phyloP scores from a whole-genome alignment of 108 stramenopile species.

The Cyclotella baltica region DNA sequence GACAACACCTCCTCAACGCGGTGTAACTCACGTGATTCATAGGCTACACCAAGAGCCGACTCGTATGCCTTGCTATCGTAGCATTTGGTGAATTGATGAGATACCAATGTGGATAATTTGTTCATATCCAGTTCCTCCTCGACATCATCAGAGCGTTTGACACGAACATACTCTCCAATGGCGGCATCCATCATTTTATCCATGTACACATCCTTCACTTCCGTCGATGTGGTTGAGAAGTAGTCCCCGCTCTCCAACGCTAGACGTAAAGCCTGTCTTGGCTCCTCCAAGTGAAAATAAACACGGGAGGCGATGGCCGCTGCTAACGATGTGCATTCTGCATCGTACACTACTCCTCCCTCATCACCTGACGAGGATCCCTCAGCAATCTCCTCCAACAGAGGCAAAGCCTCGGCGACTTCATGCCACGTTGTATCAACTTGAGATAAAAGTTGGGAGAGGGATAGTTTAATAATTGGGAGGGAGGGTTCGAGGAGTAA shows the following conservation, averaged over 20 bases:
- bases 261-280: slow-evolving; percentile 93
- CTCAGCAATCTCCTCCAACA: slow-evolving; percentile 87
- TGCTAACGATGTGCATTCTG: slow-evolving; percentile 74
- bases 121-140: slow-evolving; percentile 74
- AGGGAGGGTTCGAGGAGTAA: slow-evolving; percentile 75
- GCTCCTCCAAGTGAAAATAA: slow-evolving; percentile 98
- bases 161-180: slow-evolving; percentile 74
- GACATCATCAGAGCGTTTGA: slow-evolving; percentile 36
- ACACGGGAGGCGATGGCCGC: slow-evolving; percentile 94
- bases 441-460: slow-evolving; percentile 64
- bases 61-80: slow-evolving; percentile 82
- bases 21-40: slow-evolving; percentile 78
- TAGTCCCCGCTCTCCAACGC: slow-evolving; percentile 86
- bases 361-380: slow-evolving; percentile 19
- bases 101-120: slow-evolving; percentile 91
- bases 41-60: slow-evolving; percentile 97
- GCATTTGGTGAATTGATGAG: slow-evolving; percentile 93
- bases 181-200: slow-evolving; percentile 80
- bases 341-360: background rate
- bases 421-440: slow-evolving; percentile 90
- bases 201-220: slow-evolving; percentile 62
- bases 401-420: slow-evolving; percentile 81
- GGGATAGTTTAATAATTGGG: slow-evolving; percentile 60
- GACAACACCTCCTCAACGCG: background rate
- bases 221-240: slow-evolving; percentile 49